Evolutionary conservation across 305 asterid genomes (phyloP).

Genomic region (Euphrasia arctica): DNA sequence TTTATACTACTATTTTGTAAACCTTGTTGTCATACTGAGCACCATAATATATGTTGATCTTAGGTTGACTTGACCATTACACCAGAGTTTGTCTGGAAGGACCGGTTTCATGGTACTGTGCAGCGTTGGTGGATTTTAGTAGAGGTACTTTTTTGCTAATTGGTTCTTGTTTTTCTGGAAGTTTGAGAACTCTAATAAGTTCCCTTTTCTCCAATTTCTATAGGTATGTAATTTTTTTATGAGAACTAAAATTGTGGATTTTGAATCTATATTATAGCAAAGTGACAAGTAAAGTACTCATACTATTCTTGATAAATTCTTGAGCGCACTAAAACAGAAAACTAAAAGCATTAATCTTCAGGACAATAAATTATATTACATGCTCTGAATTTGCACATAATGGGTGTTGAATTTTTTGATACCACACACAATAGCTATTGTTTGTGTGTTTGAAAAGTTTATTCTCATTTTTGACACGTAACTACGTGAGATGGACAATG

Average conservation of each 20-base stretch:
- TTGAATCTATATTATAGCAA: conserved; percentile 21
- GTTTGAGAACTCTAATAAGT: conserved; percentile 13
- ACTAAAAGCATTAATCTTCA: background rate
- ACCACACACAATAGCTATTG: too few species aligned
- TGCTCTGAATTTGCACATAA: conserved; percentile 2
- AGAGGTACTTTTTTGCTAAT: conserved; percentile 57
- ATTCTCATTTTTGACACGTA: background rate
- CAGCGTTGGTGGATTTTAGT: conserved; percentile 98
- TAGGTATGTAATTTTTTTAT: conserved; percentile 21
- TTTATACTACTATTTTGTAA: conserved; percentile 8
- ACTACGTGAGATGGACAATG: too few species aligned
- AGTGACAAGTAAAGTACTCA: conserved; percentile 10
- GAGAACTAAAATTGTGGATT: conserved; percentile 24
- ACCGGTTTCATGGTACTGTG: conserved; percentile 92
- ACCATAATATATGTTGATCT: conserved; percentile 24
- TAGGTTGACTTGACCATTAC: conserved; percentile 85
- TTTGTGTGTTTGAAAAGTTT: conserved; percentile 4
- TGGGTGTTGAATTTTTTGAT: background rate
- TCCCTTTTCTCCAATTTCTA: conserved; percentile 20
- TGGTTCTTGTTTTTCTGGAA: conserved; percentile 18
- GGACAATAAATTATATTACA: conserved; percentile 1
- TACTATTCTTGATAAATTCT: conserved; percentile 13
- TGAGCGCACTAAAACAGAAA: background rate
- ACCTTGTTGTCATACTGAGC: conserved; percentile 21
- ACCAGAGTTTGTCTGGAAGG: conserved; percentile 92